phyloP scores from a whole-genome alignment of 2,329 filamentous ascomycete genomes.

The Karstenula rhodostoma region DNA sequence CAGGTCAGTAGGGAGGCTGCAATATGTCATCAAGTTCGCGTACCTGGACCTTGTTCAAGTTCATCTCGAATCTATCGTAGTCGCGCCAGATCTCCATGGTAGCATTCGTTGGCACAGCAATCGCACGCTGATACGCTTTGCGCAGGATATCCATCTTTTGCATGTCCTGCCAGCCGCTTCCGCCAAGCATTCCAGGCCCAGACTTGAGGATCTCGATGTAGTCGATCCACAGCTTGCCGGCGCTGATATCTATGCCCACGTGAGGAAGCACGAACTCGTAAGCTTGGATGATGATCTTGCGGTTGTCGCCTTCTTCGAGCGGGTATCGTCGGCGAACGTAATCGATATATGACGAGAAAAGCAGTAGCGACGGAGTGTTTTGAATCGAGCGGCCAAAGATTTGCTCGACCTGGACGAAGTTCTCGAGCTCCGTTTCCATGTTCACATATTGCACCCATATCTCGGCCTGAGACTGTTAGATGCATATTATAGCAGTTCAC shows the following conservation, averaged over 20 bases:
- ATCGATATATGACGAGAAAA: conserved; percentile 94
- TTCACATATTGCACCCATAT: conserved; percentile 89
- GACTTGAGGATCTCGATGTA: conserved; percentile 94
- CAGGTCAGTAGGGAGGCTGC: conserved; percentile 26
- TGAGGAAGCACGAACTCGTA: conserved; percentile 93
- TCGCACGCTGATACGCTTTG: conserved; percentile 90
- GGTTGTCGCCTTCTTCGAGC: conserved; percentile 76
- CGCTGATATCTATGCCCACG: conserved; percentile 90
- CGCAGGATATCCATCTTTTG: conserved; percentile 96
- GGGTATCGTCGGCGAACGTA: conserved; percentile 94
- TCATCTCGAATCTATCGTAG: conserved; percentile 96
- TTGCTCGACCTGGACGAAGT: conserved; percentile 79
- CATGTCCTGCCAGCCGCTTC: conserved; percentile 91
- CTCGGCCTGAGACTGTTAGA: conserved; percentile 76
- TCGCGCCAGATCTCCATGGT: conserved; percentile 93
- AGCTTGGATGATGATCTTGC: conserved; percentile 80
- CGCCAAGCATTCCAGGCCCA: conserved; percentile 84
- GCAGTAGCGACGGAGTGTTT: conserved; percentile 79
- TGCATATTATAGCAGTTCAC: conserved; percentile 15
- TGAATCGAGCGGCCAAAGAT: conserved; percentile 85
- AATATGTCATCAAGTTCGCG: conserved; percentile 36
- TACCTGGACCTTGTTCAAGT: conserved; percentile 90
- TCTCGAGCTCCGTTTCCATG: conserved; percentile 88
- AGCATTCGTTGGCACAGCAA: conserved; percentile 83
- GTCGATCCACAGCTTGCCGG: conserved; percentile 89